Base-by-base conservation (phyloP, 768 basidiomycete species). In the Auriscalpium orientale region DNA sequence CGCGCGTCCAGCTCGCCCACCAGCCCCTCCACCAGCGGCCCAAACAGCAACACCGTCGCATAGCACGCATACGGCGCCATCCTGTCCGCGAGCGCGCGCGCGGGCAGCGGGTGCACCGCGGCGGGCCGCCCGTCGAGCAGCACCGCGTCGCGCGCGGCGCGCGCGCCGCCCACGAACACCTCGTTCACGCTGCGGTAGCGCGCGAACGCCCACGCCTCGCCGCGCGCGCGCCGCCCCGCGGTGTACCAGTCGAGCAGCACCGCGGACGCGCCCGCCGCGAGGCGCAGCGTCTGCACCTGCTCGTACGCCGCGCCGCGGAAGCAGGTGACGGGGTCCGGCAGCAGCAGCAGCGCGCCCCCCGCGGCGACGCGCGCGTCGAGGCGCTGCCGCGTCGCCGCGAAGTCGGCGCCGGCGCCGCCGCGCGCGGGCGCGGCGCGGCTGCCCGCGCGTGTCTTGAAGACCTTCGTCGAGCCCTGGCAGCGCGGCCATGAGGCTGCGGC, bases 301-400 rank as follows among this genome's bases (percentile, higher is more conserved):
- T 79, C 79, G 71, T 98, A 98, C 0, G 80, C 80, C 8, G 95
- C 90, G 20, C 78, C 75, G 28, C 81, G 80, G 73, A 95, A 98
- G 70, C 94, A 97, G 20, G 94, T 92, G 49, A 97, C 91, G 21
- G 94, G 91, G 65, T 95, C 89, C 1, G 94, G 95, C 33, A 98
- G 81, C 49, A 97, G 78, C 64, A 94, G 82, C 50, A 98, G 76
- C 2, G 80, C 73, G 40, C 84, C 76, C 1, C 69, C 65, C 2
- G 79, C 64, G 5, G 74, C 71, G 49, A 97, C 69, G 9, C 65
- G 71, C 51, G 85, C 83, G 43, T 78, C 75, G 65, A 89, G 73
- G n/a, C 72, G 73, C 66, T 94, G 90, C 43, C 70, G 74, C 7
- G 90, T 94, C 49, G 70, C 59, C 48, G 49, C 56, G 40, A 3